Conservation (phyloP, 2,329 filamentous ascomycete species). For the Amauroascus niger region DNA sequence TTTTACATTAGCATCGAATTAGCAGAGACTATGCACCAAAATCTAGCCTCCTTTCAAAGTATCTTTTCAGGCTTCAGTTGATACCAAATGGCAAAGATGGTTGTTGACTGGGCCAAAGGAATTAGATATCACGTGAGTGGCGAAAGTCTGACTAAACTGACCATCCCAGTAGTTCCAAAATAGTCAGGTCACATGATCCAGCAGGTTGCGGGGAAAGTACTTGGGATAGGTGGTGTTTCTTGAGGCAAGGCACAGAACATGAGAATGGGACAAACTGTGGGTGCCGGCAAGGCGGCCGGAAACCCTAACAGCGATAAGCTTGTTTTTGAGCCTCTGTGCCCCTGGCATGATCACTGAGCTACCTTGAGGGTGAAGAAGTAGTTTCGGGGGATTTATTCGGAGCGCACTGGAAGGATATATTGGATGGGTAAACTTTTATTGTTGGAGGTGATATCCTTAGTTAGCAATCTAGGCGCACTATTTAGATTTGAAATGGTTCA, state of each 20-base stretch:
- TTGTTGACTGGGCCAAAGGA: too few relatives aligned
- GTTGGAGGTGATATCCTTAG: neutral
- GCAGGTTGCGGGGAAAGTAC: slow-evolving; percentile 2
- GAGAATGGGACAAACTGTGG: slow-evolving; percentile 13
- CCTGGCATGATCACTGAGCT: slow-evolving; percentile 16
- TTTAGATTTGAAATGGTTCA: neutral
- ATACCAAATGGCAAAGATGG: too few relatives aligned
- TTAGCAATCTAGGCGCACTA: neutral
- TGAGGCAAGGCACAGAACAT: slow-evolving; percentile 2
- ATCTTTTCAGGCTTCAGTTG: too few relatives aligned
- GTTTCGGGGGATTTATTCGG: neutral
- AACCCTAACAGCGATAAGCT: slow-evolving; percentile 29
- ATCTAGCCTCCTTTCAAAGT: too few relatives aligned
- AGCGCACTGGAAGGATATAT: neutral
- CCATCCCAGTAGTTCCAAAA: too few relatives aligned
- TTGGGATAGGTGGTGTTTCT: neutral
- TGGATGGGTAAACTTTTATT: neutral
- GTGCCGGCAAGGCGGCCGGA: slow-evolving; percentile 17
- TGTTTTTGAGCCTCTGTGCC: slow-evolving; percentile 18
- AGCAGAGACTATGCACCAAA: neutral
- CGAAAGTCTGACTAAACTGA: too few relatives aligned
- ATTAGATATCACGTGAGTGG: too few relatives aligned
- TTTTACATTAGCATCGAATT: neutral
- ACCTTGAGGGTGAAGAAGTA: neutral
- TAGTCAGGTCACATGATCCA: slow-evolving; percentile 10